phyloP scores from a whole-genome alignment of 768 basidiomycete genomes.

The Leucocoprinus leucothites region DNA sequence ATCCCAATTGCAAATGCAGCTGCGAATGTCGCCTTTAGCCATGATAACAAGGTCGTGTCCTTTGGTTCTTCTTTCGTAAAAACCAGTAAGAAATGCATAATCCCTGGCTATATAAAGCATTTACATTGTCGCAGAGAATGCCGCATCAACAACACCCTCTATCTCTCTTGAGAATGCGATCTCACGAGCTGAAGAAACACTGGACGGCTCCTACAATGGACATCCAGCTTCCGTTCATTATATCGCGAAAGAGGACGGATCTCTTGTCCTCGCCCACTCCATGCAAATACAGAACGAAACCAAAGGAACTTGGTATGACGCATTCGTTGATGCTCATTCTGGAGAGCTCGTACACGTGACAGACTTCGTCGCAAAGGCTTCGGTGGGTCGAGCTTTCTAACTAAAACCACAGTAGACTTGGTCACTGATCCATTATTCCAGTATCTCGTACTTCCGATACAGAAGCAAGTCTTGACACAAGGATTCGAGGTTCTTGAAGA shows the following conservation, averaged over 20 bases:
- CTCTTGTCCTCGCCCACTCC: slow-evolving; percentile 34
- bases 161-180: slow-evolving; percentile 28
- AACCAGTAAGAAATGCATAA: slow-evolving; percentile 26
- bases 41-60: slow-evolving; percentile 30
- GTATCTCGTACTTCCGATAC: slow-evolving; percentile 42
- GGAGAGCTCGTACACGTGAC: slow-evolving; percentile 43
- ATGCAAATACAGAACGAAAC: slow-evolving; percentile 30
- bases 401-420: neutral
- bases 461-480: slow-evolving; percentile 40
- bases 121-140: slow-evolving; percentile 24
- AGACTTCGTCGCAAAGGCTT: slow-evolving; percentile 42
- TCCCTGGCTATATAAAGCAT: too few relatives aligned
- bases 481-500: slow-evolving; percentile 42
- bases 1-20: slow-evolving; percentile 33
- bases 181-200: slow-evolving; percentile 14
- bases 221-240: slow-evolving; percentile 38
- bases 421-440: slow-evolving; percentile 10
- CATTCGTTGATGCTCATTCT: slow-evolving; percentile 51
- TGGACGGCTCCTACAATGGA: slow-evolving; percentile 34
- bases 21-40: slow-evolving; percentile 30
- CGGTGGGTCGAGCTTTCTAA: slow-evolving; percentile 20
- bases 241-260: slow-evolving; percentile 36
- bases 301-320: slow-evolving; percentile 48
- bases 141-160: slow-evolving; percentile 27
- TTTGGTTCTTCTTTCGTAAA: slow-evolving; percentile 45